Evolutionary conservation across 192 early-diverging fungal species (phyloP), one percentile per base, ranked within the genome.

Genomic region (Umbelopsis ramanniana): DNA sequence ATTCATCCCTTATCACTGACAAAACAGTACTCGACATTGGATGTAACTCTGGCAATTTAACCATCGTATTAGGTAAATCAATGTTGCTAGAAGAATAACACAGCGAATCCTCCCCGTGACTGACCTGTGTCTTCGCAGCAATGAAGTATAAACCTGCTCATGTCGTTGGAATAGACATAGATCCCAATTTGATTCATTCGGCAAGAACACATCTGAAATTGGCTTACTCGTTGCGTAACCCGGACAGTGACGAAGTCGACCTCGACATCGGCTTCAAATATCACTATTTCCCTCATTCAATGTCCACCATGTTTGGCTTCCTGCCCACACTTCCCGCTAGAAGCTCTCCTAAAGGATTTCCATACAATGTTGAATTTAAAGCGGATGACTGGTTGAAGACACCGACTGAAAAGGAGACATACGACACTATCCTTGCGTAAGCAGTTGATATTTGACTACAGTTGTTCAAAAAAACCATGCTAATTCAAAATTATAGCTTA

Each of bases 131-230:
- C 29, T 66, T 48, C 22, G 29, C 82, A 76, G 94, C 90, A 1
- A n/a, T 79, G 48, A 72, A 84, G 35, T 85, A 82, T 40, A 67
- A 70, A 3, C 89, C 94, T 2, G 17, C 6, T 3, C 74, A 70
- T 73, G 85, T 93, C 22, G 81, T 86, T 6, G 94, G 93, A 9
- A 84, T 95, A 9, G 94, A 95, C 72, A 87, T 95, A 57, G 94
- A 95, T 70, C 77, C 83, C 5, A 67, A 52, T 19, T 73, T 95
- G 74, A 85, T 94, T 53, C 63, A 69, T 8, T 86, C 87, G 38
- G 94, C 94, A 12, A 71, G 84, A 21, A 63, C 47, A 0, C 71
- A 82, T 38, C 66, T 87, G 29, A 72, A 73, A 11, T 69, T 82
- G 21, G 70, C 71, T 4, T 81, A 85, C 69, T 87, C 87, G 4